A percentile compares a stretch with the other conserved stretches of the same genome.
phyloP scores from a whole-genome alignment of 139 green algal genomes.

The Chlorella ohadii region DNA sequence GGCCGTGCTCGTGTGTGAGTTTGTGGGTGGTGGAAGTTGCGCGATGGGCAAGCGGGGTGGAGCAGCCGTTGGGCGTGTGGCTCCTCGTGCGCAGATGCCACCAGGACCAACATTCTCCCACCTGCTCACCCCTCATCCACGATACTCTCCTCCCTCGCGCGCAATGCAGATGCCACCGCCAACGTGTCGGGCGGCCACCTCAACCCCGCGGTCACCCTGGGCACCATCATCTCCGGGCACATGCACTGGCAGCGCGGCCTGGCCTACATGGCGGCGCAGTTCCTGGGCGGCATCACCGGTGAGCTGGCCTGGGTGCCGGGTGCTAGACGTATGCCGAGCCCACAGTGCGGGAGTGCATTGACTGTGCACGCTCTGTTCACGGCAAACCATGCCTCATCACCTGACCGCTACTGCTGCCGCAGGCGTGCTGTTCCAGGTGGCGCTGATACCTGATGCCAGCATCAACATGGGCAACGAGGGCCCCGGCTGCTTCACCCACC shows the following conservation, averaged over 20 bases:
- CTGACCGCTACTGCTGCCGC: too few species aligned
- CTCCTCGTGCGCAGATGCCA: too few species aligned
- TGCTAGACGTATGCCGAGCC: too few species aligned
- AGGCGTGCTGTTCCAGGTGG: conserved; percentile 29
- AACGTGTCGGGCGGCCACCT: conserved; percentile 78
- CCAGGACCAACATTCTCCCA: too few species aligned
- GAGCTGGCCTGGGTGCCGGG: not conserved
- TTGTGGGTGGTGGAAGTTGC: too few species aligned
- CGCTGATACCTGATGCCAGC: conserved; percentile 19
- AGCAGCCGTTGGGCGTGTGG: too few species aligned
- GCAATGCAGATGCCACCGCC: conserved; percentile 56
- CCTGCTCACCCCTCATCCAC: too few species aligned
- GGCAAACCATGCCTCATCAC: too few species aligned
- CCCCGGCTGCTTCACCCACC: conserved; percentile 41
- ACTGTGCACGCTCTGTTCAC: too few species aligned
- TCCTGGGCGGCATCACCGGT: conserved; percentile 66
- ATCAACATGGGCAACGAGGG: conserved; percentile 41
- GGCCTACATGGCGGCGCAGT: conserved; percentile 74
- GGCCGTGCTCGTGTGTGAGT: conserved; percentile 56
- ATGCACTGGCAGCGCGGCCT: conserved; percentile 73
- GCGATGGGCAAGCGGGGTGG: too few species aligned
- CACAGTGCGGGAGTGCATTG: too few species aligned
- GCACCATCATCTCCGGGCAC: conserved; percentile 80
- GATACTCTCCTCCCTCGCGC: too few species aligned
- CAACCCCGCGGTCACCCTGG: conserved; percentile 79